Evolutionary conservation across 208 protist species (phyloP).

Genomic region (Porcisia deanei): DNA sequence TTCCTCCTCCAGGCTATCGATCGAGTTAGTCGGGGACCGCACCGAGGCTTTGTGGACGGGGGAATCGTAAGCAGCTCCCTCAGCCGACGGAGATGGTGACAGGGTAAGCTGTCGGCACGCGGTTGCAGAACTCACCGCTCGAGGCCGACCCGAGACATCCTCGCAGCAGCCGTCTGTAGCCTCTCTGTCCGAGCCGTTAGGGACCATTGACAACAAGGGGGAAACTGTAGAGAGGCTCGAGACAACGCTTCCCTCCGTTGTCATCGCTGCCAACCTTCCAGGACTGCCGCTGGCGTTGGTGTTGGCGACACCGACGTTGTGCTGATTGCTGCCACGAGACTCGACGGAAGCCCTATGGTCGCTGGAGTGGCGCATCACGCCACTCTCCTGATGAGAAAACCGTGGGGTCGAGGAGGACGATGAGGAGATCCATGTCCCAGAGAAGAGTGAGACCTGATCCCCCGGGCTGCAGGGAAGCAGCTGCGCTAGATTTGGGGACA

Average conservation of each 20-base stretch:
- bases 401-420: conserved; percentile 8
- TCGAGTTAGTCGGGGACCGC: neutral
- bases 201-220: neutral
- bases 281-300: neutral
- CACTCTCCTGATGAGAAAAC: conserved; percentile 1
- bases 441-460: conserved; percentile 14
- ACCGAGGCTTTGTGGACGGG: neutral
- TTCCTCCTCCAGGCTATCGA: neutral
- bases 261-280: neutral
- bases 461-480: neutral
- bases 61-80: neutral
- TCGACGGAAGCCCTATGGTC: neutral
- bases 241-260: neutral
- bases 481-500: neutral
- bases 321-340: neutral
- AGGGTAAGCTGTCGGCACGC: conserved; percentile 14
- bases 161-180: neutral
- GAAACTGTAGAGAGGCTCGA: conserved; percentile 4
- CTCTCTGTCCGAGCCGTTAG: neutral
- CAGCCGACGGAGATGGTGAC: conserved; percentile 17
- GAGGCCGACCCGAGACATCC: neutral
- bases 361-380: neutral
- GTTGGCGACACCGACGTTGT: neutral
- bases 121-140: neutral
- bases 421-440: neutral